These are phyloP conservation scores for Pleoardoris graminearum DNA, from an alignment of 2,329 filamentous ascomycete genomes.

Conservation along the genomic window DNA sequence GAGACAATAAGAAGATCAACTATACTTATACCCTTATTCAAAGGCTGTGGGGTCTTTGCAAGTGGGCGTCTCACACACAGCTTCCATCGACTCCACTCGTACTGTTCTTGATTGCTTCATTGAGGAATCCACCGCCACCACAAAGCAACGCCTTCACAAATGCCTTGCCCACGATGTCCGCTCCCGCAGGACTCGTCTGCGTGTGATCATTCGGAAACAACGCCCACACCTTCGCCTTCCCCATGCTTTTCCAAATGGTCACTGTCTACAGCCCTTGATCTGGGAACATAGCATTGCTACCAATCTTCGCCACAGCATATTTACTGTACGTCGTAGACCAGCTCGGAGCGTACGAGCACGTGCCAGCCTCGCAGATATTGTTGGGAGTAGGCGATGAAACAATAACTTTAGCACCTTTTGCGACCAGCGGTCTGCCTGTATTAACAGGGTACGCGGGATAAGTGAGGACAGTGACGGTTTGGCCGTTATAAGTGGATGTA, in stretches of 20 bases:
- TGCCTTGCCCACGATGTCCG: constrained; percentile 58
- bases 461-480: constrained; percentile 61
- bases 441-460: constrained; percentile 64
- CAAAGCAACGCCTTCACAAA: constrained; percentile 63
- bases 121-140: constrained; percentile 49
- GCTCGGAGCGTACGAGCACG: constrained; percentile 52
- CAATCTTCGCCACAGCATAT: constrained; percentile 51
- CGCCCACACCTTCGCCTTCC: constrained; percentile 54
- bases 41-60: too few species aligned
- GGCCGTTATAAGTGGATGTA: constrained; percentile 56
- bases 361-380: constrained; percentile 64
- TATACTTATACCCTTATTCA: too few species aligned
- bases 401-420: constrained; percentile 63
- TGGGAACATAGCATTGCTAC: constrained; percentile 55
- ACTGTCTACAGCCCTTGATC: constrained; percentile 64
- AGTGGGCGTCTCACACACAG: constrained; percentile 30
- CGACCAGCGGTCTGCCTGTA: constrained; percentile 58
- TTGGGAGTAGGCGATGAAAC: constrained; percentile 64
- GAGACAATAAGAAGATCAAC: too few species aligned
- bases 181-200: constrained; percentile 62
- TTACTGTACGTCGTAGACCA: constrained; percentile 62
- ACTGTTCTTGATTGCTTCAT: constrained; percentile 43
- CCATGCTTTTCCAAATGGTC: constrained; percentile 56
- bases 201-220: constrained; percentile 65
- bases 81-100: constrained; percentile 35